A percentile compares a stretch with the other conserved stretches of the same genome.
phyloP scores from a whole-genome alignment of 345 rosid species.

The Ailanthus altissimus region DNA sequence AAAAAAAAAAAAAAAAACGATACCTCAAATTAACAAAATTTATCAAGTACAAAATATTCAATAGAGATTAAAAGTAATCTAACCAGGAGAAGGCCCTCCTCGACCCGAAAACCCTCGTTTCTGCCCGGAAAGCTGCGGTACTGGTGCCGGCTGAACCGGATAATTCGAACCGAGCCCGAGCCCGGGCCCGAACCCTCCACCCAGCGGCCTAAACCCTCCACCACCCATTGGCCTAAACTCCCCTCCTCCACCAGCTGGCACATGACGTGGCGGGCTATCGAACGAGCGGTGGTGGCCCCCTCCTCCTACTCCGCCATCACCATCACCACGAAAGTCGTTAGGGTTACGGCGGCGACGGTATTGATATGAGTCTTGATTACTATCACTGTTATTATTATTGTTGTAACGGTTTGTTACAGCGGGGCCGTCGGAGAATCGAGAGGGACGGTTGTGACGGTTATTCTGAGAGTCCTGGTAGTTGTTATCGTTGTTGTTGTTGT shows the following conservation, averaged over 20 bases:
- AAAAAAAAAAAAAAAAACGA: background rate
- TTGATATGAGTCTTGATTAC: conserved; percentile 37
- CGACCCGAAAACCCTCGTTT: conserved; percentile 62
- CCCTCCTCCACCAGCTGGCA: conserved; percentile 34
- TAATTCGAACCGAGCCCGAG: conserved; percentile 40
- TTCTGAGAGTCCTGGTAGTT: conserved; percentile 47
- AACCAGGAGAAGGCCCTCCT: conserved; percentile 50
- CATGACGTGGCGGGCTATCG: conserved; percentile 60
- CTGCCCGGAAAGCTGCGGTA: conserved; percentile 53
- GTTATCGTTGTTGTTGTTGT: conserved; percentile 25
- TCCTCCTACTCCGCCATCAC: conserved; percentile 41
- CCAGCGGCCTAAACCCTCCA: conserved; percentile 41
- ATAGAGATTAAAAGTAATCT: background rate
- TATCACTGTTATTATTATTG: conserved; percentile 13
- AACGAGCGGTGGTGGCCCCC: conserved; percentile 47
- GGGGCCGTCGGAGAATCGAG: conserved; percentile 48
- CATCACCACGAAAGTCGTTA: conserved; percentile 43
- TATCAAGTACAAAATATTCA: background rate
- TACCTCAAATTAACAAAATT: background rate
- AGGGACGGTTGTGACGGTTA: conserved; percentile 35
- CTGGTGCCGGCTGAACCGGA: conserved; percentile 27
- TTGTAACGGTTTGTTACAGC: conserved; percentile 33
- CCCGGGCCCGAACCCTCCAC: conserved; percentile 43
- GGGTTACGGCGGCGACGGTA: conserved; percentile 69
- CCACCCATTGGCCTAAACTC: conserved; percentile 39